Evolutionary conservation across 768 basidiomycete species (phyloP).

Genomic region (Boletus coccyginus): DNA sequence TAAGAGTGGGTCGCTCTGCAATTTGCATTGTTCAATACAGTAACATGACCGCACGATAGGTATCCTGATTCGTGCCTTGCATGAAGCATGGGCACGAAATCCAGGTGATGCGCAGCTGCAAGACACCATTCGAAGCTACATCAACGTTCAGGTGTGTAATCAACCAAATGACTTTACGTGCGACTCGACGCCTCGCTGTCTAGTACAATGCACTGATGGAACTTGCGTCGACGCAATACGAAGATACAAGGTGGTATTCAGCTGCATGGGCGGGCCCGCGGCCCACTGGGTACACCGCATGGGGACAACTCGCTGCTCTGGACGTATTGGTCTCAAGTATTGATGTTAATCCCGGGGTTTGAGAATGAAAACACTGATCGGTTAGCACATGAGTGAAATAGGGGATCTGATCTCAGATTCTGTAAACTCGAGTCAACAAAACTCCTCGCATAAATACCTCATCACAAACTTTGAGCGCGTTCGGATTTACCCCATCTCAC

Average conservation of each 20-base stretch:
- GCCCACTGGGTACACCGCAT: conserved; percentile 1
- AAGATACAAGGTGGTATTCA: conserved; percentile 6
- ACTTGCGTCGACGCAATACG: conserved; percentile 3
- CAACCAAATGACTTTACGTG: too few relatives aligned
- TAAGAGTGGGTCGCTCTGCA: conserved; percentile 37
- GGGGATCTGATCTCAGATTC: not conserved
- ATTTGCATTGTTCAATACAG: not conserved
- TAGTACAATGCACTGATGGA: conserved; percentile 11
- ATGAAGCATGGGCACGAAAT: conserved; percentile 43
- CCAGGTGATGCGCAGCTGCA: conserved; percentile 36
- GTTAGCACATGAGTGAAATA: not conserved
- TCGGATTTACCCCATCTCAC: not conserved
- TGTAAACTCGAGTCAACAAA: not conserved
- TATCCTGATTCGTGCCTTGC: conserved; percentile 46
- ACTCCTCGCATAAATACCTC: conserved; percentile 4
- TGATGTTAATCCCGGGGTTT: conserved; percentile 1
- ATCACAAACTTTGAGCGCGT: not conserved
- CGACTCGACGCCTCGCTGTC: not conserved
- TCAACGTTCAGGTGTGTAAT: conserved; percentile 46
- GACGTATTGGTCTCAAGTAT: conserved; percentile 12
- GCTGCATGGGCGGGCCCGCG: conserved; percentile 7
- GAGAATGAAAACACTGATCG: not conserved
- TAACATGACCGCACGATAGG: conserved; percentile 19
- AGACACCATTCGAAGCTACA: conserved; percentile 46
- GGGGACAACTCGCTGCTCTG: conserved; percentile 12